Evolutionary conservation across 306 rosid genomes (phyloP), one percentile per base, ranked within the genome.

Genomic region (Dalbergia cultrata): DNA sequence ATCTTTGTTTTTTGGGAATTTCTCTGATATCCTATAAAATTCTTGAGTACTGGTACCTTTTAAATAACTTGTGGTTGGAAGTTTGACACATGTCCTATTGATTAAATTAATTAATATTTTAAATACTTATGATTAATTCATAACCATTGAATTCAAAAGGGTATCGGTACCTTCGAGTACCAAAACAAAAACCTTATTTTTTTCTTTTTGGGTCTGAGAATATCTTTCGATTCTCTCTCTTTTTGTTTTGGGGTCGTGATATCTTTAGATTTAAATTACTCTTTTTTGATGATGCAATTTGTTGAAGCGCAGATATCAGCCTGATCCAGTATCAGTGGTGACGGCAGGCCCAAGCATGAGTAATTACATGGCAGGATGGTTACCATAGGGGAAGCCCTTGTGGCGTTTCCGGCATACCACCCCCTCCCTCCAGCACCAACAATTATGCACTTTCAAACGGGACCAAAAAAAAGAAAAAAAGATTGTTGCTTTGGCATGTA

Each of bases 291-390:
- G 22, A 31, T 49, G 67, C 65, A 53, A 33, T 52, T 62, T 65
- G 34, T 39, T 72, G 8, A 19, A 73, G 74, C 11, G 90, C 92
- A 95, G 96, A 39, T 95, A 95, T 86, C 98, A 88, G 76, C 79
- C 85, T 26, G 97, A 89, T 84, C 94, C 90, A 43, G 92, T 89
- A 61, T 65, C 92, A 69, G 91, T 87, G 70, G 97, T 90, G 66
- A 81, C 94, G 9, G 94, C 98, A 26, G 99, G 98, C 0, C 97
- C 98, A 81, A 93, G 97, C 90, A 80, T 93, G 97, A 91, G 66
- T 75, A 92, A 92, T 86, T 93, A 90, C 89, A 88, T 96, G 89
- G 87, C 89, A 63, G 94, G 92, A 57, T 93, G 98, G 99, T 82
- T 96, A 88, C 97, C 99, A 12, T 95, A 91, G 73, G 16, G 7